phyloP scores from a whole-genome alignment of 2,329 filamentous ascomycete species.

The Penicillium sp. region DNA sequence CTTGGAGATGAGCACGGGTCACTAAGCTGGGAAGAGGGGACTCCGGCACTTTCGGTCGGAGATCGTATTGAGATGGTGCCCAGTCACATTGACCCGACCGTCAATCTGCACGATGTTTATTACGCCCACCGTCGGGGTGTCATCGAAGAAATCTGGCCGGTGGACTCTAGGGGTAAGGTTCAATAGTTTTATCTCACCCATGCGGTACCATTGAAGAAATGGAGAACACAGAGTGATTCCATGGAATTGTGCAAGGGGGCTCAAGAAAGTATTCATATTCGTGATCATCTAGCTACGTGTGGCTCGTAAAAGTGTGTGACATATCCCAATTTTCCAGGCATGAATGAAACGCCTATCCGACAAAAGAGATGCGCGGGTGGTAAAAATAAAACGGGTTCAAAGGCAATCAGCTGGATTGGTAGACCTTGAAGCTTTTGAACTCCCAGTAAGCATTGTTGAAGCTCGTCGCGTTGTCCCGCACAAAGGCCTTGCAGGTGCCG shows the following conservation, averaged over 20 bases:
- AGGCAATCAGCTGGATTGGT: constrained; percentile 39
- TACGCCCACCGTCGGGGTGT: constrained; percentile 52
- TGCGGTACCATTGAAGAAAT: no score
- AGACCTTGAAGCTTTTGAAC: constrained; percentile 64
- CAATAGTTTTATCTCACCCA: constrained; percentile 40
- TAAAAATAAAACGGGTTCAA: not conserved
- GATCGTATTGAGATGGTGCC: constrained; percentile 56
- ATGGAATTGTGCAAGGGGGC: not conserved
- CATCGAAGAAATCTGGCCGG: constrained; percentile 55
- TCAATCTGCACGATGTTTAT: constrained; percentile 56
- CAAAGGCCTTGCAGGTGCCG: constrained; percentile 58
- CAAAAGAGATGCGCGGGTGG: not conserved
- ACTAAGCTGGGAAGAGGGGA: constrained; percentile 49
- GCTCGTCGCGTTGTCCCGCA: constrained; percentile 58
- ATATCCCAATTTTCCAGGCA: not conserved
- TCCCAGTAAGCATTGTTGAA: constrained; percentile 67
- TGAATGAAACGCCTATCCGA: not conserved
- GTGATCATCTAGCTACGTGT: not conserved
- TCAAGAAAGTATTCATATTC: not conserved
- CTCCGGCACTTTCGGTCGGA: constrained; percentile 44
- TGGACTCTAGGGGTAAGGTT: constrained; percentile 55
- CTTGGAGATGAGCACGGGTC: constrained; percentile 55
- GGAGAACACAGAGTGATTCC: no score
- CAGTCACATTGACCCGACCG: constrained; percentile 58
- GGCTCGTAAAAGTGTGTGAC: not conserved